Conservation (phyloP, 139 green algal genomes). For the Asterochloris erici region DNA sequence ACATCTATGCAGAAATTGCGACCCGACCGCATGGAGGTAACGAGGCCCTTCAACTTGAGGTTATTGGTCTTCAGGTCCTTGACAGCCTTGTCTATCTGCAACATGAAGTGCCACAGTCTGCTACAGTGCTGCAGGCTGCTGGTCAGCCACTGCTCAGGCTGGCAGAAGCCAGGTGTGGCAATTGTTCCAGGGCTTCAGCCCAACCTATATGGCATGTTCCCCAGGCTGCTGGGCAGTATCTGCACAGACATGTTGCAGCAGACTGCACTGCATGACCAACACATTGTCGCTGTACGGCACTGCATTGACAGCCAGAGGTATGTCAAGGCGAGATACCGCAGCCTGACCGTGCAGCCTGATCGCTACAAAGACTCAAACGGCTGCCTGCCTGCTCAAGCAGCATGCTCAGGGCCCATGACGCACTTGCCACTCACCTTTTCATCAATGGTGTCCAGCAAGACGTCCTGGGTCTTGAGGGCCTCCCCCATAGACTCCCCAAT, state of each 20-base stretch:
- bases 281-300: no score
- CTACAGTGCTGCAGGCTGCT: not conserved
- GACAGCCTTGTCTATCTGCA: conserved; percentile 72
- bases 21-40: conserved; percentile 68
- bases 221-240: not conserved
- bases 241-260: no score
- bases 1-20: conserved; percentile 87
- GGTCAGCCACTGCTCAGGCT: not conserved
- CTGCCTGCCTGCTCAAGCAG: no score
- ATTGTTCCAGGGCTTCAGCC: no score
- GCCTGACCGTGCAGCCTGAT: no score
- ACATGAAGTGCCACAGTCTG: not conserved
- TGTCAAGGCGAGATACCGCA: no score
- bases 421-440: conserved; percentile 35
- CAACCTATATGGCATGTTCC: no score
- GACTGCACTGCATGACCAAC: no score
- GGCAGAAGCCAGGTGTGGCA: no score
- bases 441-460: conserved; percentile 76
- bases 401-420: no score
- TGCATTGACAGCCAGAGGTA: no score
- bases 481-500: conserved; percentile 72
- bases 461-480: conserved; percentile 73
- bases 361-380: no score
- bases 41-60: conserved; percentile 69
- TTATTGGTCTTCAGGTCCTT: conserved; percentile 78